Percentiles rank a stretch among this genome's conserved stretches.
Conservation (phyloP, 2,329 filamentous ascomycete genomes). For the Sclerotinia minor region DNA sequence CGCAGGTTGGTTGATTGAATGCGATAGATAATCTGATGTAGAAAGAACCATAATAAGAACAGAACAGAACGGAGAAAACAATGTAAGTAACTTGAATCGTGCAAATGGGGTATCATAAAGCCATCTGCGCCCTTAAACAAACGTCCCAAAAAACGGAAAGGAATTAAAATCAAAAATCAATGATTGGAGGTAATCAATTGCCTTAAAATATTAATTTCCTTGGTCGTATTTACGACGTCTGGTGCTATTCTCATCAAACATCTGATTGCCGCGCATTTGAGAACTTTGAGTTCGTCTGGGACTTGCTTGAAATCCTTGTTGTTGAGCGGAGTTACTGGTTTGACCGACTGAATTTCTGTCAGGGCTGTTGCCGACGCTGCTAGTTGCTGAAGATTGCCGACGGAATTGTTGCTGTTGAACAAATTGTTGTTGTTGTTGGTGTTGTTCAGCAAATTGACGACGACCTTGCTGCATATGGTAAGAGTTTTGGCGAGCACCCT, state of each 20-base stretch:
- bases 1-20: neutral
- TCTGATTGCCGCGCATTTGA: slow-evolving; percentile 17
- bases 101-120: slow-evolving; percentile 18
- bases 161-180: slow-evolving; percentile 8
- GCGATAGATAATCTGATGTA: slow-evolving; percentile 4
- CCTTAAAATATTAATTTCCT: neutral
- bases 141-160: slow-evolving; percentile 1
- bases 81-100: neutral
- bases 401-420: slow-evolving; percentile 8
- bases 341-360: neutral
- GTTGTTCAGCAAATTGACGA: slow-evolving; percentile 10
- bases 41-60: slow-evolving; percentile 8
- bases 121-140: neutral
- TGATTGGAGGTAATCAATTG: neutral
- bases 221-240: slow-evolving; percentile 2
- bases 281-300: neutral
- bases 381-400: neutral
- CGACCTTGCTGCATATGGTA: slow-evolving; percentile 5
- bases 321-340: neutral
- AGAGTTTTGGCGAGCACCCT: slow-evolving; percentile 3
- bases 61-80: neutral
- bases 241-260: neutral
- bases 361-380: slow-evolving; percentile 5
- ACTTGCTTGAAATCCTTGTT: slow-evolving; percentile 14
- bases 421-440: slow-evolving; percentile 8